Conservation (phyloP, 768 basidiomycete species). For the Boletus subparvulus region DNA sequence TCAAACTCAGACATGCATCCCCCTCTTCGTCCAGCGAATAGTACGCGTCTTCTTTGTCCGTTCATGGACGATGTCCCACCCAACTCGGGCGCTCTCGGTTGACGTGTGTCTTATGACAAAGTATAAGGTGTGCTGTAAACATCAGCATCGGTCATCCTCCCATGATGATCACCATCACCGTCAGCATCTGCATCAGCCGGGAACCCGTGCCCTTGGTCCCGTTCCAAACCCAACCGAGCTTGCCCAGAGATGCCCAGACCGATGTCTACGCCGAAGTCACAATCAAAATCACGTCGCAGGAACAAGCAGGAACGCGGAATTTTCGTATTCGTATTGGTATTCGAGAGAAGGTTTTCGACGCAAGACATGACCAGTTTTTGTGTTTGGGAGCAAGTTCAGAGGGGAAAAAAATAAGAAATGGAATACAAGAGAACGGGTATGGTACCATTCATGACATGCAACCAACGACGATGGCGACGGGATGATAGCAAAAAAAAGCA, state of each 20-base stretch:
- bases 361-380: slow-evolving; percentile 8
- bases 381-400: slow-evolving; percentile 6
- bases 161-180: slow-evolving; percentile 3
- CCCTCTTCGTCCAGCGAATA: slow-evolving; percentile 32
- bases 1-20: slow-evolving; percentile 13
- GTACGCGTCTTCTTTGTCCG: slow-evolving; percentile 38
- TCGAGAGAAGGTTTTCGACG: not conserved
- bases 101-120: slow-evolving; percentile 19
- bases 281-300: slow-evolving; percentile 10
- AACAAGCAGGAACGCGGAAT: slow-evolving; percentile 4
- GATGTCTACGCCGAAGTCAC: slow-evolving; percentile 7
- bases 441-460: slow-evolving; percentile 15
- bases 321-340: slow-evolving; percentile 18
- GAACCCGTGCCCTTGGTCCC: not conserved
- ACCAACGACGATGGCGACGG: slow-evolving; percentile 8
- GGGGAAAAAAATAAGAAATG: not conserved
- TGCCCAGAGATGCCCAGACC: not conserved
- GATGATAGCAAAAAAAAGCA: slow-evolving; percentile 42
- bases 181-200: not conserved
- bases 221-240: not conserved
- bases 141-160: slow-evolving; percentile 15
- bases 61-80: slow-evolving; percentile 9
- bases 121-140: slow-evolving; percentile 25
- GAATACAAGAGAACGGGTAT: slow-evolving; percentile 1
- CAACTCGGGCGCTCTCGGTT: slow-evolving; percentile 5